Evolutionary conservation across 2,329 filamentous ascomycete genomes (phyloP).

Genomic region (Emmonsia crescens): DNA sequence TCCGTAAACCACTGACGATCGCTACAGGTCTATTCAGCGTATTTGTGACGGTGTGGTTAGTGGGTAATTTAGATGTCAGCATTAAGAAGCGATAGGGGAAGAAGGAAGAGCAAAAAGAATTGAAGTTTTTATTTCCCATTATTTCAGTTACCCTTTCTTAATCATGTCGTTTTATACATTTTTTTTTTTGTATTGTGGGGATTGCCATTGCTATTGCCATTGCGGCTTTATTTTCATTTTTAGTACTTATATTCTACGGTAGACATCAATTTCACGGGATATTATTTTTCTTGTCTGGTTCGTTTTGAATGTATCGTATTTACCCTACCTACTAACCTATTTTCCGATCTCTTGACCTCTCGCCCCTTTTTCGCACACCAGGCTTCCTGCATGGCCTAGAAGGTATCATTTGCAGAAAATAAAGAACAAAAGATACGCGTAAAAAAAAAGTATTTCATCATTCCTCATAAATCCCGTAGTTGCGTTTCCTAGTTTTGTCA

Average conservation of each 20-base stretch:
- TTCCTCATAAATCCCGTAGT: too few species aligned
- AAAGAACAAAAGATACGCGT: too few species aligned
- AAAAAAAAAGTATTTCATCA: too few species aligned
- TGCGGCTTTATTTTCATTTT: not conserved
- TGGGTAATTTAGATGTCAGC: constrained; percentile 71
- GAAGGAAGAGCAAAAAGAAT: not conserved
- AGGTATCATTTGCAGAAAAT: too few species aligned
- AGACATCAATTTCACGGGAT: not conserved
- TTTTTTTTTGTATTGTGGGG: not conserved
- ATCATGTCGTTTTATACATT: not conserved
- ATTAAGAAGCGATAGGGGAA: constrained; percentile 50
- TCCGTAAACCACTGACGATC: constrained; percentile 79
- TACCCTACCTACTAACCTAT: too few species aligned
- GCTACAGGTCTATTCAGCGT: constrained; percentile 62
- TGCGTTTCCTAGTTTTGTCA: not conserved
- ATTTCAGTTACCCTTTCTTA: not conserved
- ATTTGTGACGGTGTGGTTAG: constrained; percentile 61
- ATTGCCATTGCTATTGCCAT: not conserved
- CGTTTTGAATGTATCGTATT: too few species aligned
- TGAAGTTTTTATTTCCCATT: not conserved
- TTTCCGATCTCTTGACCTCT: too few species aligned
- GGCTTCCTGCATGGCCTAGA: not conserved
- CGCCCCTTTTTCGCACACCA: too few species aligned
- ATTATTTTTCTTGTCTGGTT: not conserved
- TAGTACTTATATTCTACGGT: not conserved